Percentiles rank a stretch among this genome's conserved stretches.
Evolutionary conservation across 2,329 filamentous ascomycete species (phyloP).

Genomic region (Colletotrichum viniferum): DNA sequence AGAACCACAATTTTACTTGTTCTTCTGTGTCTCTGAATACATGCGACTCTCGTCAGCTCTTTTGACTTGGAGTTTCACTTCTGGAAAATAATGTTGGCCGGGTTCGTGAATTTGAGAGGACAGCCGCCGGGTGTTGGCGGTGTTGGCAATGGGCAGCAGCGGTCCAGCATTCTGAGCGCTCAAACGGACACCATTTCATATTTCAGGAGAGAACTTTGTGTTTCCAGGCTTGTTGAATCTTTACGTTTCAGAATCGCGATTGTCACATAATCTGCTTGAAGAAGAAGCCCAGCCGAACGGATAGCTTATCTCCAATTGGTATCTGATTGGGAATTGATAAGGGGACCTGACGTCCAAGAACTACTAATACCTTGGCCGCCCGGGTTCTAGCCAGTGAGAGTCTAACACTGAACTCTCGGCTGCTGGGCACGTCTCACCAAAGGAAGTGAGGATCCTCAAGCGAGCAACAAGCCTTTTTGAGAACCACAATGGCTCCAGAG

Average conservation of each 20-base stretch:
- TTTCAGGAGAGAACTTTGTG: neutral
- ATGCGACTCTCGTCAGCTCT: neutral
- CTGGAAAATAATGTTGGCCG: rapidly evolving
- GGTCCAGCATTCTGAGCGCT: neutral
- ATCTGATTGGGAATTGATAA: constrained; percentile 19
- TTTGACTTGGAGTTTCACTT: neutral
- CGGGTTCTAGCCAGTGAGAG: neutral
- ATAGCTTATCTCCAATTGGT: neutral
- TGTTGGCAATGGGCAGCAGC: neutral
- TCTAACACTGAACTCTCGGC: neutral
- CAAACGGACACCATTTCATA: neutral
- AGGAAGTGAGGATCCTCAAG: neutral
- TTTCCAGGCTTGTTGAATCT: neutral
- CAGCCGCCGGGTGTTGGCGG: neutral
- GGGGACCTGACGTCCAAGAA: constrained; percentile 3
- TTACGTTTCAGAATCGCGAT: neutral
- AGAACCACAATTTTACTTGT: neutral
- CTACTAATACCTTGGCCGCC: constrained; percentile 8
- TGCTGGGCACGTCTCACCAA: neutral
- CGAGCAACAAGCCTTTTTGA: neutral
- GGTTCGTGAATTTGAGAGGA: neutral
- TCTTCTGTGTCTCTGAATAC: rapidly evolving
- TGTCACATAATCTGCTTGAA: neutral
- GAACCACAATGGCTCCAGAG: neutral
- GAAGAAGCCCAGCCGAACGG: rapidly evolving